A percentile compares a stretch with the other conserved stretches of the same genome.
Evolutionary conservation across 2,329 filamentous ascomycete species (phyloP).

Genomic region (Plectosphaerella cucumerina): DNA sequence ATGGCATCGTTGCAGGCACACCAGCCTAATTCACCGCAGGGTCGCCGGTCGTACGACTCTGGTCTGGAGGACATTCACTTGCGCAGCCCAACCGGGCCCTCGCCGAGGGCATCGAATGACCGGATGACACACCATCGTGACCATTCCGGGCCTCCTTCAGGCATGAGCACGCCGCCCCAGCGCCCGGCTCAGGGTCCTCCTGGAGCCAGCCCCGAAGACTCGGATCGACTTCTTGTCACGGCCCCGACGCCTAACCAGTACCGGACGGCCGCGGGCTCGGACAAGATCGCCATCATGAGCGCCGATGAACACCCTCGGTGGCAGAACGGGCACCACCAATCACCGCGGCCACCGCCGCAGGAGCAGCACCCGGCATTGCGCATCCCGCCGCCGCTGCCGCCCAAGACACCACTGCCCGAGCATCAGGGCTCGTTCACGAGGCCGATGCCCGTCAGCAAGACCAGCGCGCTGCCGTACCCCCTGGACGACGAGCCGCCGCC

Average conservation of each 20-base stretch:
- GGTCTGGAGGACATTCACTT: slow-evolving; percentile 46
- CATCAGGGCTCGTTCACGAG: slow-evolving; percentile 25
- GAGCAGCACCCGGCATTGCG: slow-evolving; percentile 30
- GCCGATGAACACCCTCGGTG: slow-evolving; percentile 53
- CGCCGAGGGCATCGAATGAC: slow-evolving; percentile 49
- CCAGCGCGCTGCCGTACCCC: slow-evolving; percentile 67
- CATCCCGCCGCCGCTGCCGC: slow-evolving; percentile 65
- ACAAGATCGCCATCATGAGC: slow-evolving; percentile 64
- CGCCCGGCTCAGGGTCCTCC: slow-evolving; percentile 21
- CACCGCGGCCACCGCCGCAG: slow-evolving; percentile 17
- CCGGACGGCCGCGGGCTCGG: slow-evolving; percentile 52
- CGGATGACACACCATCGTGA: slow-evolving; percentile 21
- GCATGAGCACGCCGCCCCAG: slow-evolving; percentile 19
- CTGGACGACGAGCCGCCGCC: slow-evolving; percentile 73
- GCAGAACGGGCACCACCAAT: slow-evolving; percentile 15
- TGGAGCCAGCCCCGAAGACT: slow-evolving; percentile 30
- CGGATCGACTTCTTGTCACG: slow-evolving; percentile 51
- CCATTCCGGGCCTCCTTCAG: slow-evolving; percentile 20
- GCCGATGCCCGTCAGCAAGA: slow-evolving; percentile 19
- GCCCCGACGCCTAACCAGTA: slow-evolving; percentile 58
- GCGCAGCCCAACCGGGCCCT: slow-evolving; percentile 26
- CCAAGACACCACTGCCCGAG: slow-evolving; percentile 70
- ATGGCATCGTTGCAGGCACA: slow-evolving; percentile 22
- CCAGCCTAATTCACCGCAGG: slow-evolving; percentile 30
- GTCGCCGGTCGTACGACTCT: slow-evolving; percentile 54